Conservation (phyloP, 2,329 filamentous ascomycete genomes). For the Fusarium illudens region DNA sequence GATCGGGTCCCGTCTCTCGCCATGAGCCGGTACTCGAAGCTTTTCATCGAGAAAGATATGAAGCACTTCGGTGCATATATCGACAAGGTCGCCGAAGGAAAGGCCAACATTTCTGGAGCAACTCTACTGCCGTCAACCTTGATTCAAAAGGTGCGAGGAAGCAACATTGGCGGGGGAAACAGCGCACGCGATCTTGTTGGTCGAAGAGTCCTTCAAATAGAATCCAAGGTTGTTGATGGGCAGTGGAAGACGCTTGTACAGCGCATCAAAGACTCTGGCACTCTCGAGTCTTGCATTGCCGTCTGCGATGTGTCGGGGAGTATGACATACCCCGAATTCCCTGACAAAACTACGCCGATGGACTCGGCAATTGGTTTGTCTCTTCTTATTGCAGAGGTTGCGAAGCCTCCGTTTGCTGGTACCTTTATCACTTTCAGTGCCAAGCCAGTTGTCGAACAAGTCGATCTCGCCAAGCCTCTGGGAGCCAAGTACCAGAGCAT, state of each 20-base stretch:
- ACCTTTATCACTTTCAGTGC: slow-evolving; percentile 64
- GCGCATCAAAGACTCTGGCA: slow-evolving; percentile 64
- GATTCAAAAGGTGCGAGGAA: slow-evolving; percentile 41
- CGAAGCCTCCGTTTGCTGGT: slow-evolving; percentile 61
- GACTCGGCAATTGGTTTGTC: slow-evolving; percentile 65
- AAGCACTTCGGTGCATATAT: slow-evolving; percentile 61
- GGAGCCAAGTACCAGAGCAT: slow-evolving; percentile 53
- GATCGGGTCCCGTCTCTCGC: slow-evolving; percentile 64
- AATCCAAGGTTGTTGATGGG: slow-evolving; percentile 52
- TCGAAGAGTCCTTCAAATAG: slow-evolving; percentile 44
- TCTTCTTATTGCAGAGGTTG: slow-evolving; percentile 63
- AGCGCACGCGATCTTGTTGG: slow-evolving; percentile 35
- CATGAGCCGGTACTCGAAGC: slow-evolving; percentile 60
- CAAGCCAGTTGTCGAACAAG: slow-evolving; percentile 50
- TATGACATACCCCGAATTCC: slow-evolving; percentile 53
- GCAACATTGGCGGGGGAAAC: not conserved
- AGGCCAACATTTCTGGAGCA: slow-evolving; percentile 62
- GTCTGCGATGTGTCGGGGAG: slow-evolving; percentile 67
- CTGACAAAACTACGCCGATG: slow-evolving; percentile 59
- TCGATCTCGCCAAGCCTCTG: slow-evolving; percentile 52
- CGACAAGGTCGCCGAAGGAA: slow-evolving; percentile 56
- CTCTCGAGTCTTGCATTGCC: slow-evolving; percentile 61
- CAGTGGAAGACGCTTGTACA: slow-evolving; percentile 68
- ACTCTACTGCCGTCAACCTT: slow-evolving; percentile 62
- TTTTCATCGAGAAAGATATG: slow-evolving; percentile 61